Conservation (phyloP, 345 rosid species). For the Boechera stricta region DNA sequence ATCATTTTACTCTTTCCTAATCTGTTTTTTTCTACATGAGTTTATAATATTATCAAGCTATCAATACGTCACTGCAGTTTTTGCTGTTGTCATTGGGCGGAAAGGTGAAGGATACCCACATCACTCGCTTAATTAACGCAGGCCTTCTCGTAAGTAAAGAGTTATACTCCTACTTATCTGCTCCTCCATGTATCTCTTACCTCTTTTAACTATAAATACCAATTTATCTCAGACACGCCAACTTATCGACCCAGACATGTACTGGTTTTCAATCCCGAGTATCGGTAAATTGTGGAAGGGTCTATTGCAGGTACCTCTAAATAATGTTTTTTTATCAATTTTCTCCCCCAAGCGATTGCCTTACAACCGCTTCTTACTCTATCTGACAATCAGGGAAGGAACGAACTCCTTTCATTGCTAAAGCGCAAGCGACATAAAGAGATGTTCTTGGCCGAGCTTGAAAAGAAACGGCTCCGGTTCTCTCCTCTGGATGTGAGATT, state of each 20-base stretch:
- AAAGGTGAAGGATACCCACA: constrained; percentile 71
- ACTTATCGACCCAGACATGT: constrained; percentile 79
- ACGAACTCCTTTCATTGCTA: constrained; percentile 81
- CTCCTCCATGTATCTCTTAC: neutral
- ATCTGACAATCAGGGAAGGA: constrained; percentile 70
- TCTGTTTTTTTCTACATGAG: constrained; percentile 7
- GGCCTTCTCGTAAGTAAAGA: constrained; percentile 80
- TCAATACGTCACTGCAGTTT: constrained; percentile 50
- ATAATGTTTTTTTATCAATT: neutral
- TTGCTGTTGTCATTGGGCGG: constrained; percentile 79
- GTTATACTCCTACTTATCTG: neutral
- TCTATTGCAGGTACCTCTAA: constrained; percentile 67
- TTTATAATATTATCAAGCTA: neutral
- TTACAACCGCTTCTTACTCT: constrained; percentile 19
- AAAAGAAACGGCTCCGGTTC: constrained; percentile 78
- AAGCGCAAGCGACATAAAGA: constrained; percentile 85
- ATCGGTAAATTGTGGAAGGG: constrained; percentile 85
- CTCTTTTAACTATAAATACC: constrained; percentile 13
- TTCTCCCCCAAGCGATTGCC: neutral
- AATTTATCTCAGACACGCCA: constrained; percentile 67
- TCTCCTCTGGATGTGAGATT: constrained; percentile 93
- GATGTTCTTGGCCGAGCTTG: constrained; percentile 84
- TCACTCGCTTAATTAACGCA: constrained; percentile 75
- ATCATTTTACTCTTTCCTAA: neutral
- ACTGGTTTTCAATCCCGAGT: constrained; percentile 93